Base-by-base conservation (phyloP, 176 grass and related monocot genomes). In the Tillandsia fasciculata region DNA sequence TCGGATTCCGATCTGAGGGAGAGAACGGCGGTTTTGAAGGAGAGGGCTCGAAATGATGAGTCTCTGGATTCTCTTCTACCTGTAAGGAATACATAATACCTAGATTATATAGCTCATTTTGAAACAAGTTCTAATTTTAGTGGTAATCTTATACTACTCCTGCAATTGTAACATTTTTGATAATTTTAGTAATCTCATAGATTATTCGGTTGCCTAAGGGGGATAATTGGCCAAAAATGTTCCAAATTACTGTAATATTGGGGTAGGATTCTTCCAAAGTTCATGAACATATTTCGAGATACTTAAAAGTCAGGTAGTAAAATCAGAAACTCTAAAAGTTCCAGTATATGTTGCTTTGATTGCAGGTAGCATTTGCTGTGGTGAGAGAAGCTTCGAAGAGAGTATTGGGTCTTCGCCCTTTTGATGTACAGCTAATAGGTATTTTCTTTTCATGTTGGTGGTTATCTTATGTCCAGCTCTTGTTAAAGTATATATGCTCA, bases 371-470 rank as follows among this genome's bases (percentile, higher is more conserved):
- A 79, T 97, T 92, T 83, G 53, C 93, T 76, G 63, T 92, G 63
- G 93, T 97, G 13, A 97, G 93, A 88, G 93, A 97, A 72, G 93
- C 89, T 82, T 97, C 93, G 47, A 92, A 90, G 82, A 87, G 89
- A 81, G 89, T 97, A 71, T 75, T 97, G 67, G 89, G 93, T 22
- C 84, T 97, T 78, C 81, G 86, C 6, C 93, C 93, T 67, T 97
- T 97, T 42, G 93, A 97, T 92, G 93, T 97, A 10, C 89, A 86
- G 64, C 77, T 86, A 48, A 77, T 86, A 73, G 83, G 83, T 86
- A 66, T 64, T 42, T 42, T 20, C 1, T 48, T 68, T 53, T 71
- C 51, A 20, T 61, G 56, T 20, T 18, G 17, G 22, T 61, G 56
- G 17, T 23, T 20, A 9, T 68, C 23, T 26, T 59, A 72, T 51